Percentiles rank a stretch among this genome's conserved stretches.
Conservation (phyloP, 805 yeast genomes). For the Yamadazyma takamatsuzukensis region DNA sequence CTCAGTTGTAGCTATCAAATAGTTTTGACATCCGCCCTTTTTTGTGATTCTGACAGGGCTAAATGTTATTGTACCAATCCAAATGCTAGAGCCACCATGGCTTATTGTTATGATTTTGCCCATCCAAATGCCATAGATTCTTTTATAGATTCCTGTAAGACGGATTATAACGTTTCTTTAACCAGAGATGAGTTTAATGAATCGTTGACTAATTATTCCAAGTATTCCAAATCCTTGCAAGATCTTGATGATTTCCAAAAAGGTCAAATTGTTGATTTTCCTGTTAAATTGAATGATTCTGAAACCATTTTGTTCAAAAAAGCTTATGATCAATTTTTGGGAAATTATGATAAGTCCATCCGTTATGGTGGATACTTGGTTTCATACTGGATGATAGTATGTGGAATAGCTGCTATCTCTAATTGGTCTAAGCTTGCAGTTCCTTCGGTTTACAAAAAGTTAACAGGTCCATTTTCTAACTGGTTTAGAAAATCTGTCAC, state of each 20-base stretch:
- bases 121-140: constrained; percentile 20
- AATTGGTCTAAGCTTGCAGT: constrained; percentile 32
- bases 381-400: constrained; percentile 29
- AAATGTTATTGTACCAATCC: constrained; percentile 26
- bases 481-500: constrained; percentile 30
- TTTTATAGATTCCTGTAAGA: constrained; percentile 23
- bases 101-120: constrained; percentile 29
- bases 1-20: constrained; percentile 28
- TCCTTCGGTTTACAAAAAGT: constrained; percentile 16
- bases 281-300: constrained; percentile 23
- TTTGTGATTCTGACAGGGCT: constrained; percentile 15
- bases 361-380: constrained; percentile 35
- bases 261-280: constrained; percentile 15
- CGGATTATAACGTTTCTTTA: constrained; percentile 16
- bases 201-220: constrained; percentile 17
- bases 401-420: constrained; percentile 19
- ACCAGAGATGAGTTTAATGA: constrained; percentile 18
- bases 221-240: constrained; percentile 13
- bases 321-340: constrained; percentile 35
- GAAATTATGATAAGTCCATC: constrained; percentile 42
- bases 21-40: constrained; percentile 12
- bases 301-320: constrained; percentile 16
- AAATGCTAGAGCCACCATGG: constrained; percentile 33
- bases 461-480: constrained; percentile 29
- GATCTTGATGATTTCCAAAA: constrained; percentile 8